These are phyloP conservation scores for Powellomyces hirtus DNA, from an alignment of 192 early-diverging fungal species.

Conservation along the genomic window DNA sequence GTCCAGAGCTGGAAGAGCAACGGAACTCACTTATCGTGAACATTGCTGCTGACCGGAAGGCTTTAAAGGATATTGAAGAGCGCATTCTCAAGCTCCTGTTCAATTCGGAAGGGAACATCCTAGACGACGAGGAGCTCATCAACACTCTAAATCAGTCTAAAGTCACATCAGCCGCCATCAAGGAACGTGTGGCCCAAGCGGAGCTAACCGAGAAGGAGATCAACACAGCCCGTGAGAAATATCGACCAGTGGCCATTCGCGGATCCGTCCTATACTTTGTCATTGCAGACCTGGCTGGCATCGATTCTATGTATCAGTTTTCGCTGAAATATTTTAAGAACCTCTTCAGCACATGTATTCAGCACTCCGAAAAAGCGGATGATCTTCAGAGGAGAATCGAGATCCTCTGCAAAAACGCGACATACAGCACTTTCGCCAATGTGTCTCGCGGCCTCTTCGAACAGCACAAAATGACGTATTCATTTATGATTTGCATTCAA, in stretches of 20 bases:
- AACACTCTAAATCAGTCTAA: conserved; percentile 66
- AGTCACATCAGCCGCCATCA: conserved; percentile 62
- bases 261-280: conserved; percentile 65
- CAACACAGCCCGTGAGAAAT: conserved; percentile 55
- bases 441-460: conserved; percentile 62
- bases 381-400: conserved; percentile 46
- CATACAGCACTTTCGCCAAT: conserved; percentile 56
- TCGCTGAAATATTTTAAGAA: conserved; percentile 67
- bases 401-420: conserved; percentile 53
- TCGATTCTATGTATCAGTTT: conserved; percentile 69
- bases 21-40: conserved; percentile 59
- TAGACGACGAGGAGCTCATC: conserved; percentile 67
- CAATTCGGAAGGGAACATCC: conserved; percentile 62
- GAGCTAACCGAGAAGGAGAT: conserved; percentile 60
- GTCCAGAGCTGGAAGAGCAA: conserved; percentile 63
- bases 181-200: conserved; percentile 54
- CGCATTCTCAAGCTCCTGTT: conserved; percentile 61
- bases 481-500: conserved; percentile 61
- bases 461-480: conserved; percentile 56
- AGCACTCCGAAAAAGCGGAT: conserved; percentile 48
- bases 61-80: conserved; percentile 64
- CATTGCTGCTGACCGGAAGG: conserved; percentile 58
- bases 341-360: conserved; percentile 54
- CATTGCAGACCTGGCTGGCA: conserved; percentile 57
- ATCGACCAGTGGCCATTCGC: conserved; percentile 60